These are phyloP conservation scores for Linderina pennispora DNA, from an alignment of 192 early-diverging fungal genomes.

Conservation along the genomic window DNA sequence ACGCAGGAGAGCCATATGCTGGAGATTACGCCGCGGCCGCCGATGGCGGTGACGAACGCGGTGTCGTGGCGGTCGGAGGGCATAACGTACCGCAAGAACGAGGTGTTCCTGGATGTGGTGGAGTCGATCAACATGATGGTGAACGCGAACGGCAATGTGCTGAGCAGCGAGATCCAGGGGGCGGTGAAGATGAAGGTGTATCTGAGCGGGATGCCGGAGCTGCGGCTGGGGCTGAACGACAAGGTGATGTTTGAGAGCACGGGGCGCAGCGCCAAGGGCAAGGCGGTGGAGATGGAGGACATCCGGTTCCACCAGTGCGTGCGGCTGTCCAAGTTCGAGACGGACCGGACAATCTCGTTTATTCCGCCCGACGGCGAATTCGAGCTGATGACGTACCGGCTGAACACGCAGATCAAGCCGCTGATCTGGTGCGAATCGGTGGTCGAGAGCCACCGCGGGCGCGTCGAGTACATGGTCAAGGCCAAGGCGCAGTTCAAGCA, in stretches of 20 bases:
- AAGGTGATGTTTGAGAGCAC: slow-evolving; percentile 93
- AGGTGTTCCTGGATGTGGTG: slow-evolving; percentile 70
- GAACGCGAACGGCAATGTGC: slow-evolving; percentile 54
- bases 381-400: slow-evolving; percentile 85
- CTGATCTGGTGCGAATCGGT: slow-evolving; percentile 80
- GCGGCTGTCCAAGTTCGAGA: slow-evolving; percentile 79
- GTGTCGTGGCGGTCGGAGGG: slow-evolving; percentile 69
- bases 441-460: slow-evolving; percentile 81
- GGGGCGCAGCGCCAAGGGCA: slow-evolving; percentile 62
- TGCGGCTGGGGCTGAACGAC: slow-evolving; percentile 80
- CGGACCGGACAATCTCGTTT: slow-evolving; percentile 83
- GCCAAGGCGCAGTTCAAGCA: slow-evolving; percentile 98
- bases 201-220: slow-evolving; percentile 81
- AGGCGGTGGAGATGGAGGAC: slow-evolving; percentile 88
- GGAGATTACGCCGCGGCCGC: slow-evolving; percentile 83
- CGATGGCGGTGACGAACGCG: slow-evolving; percentile 74
- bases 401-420: slow-evolving; percentile 79
- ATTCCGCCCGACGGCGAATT: slow-evolving; percentile 90
- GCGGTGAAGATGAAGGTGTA: slow-evolving; percentile 82
- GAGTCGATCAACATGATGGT: slow-evolving; percentile 69
- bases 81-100: slow-evolving; percentile 68
- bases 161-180: slow-evolving; percentile 71
- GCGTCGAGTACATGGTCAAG: slow-evolving; percentile 96
- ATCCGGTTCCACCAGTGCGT: slow-evolving; percentile 91
- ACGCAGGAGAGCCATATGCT: slow-evolving; percentile 96